Conservation (phyloP, 1,139 yeast species). For the Arxiozyma bovina region DNA sequence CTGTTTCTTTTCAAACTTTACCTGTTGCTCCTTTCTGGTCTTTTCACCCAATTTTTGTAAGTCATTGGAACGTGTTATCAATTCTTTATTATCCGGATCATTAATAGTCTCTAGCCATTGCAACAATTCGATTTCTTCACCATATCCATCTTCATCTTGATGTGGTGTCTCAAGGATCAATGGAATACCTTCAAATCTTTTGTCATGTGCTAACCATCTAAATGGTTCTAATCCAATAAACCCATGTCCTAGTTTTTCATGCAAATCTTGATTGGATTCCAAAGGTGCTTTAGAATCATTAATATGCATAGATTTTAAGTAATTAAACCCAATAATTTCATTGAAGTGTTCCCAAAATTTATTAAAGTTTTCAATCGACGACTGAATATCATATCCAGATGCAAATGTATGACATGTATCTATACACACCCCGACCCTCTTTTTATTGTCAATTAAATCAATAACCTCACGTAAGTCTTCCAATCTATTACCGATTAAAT, state of each 20-base stretch:
- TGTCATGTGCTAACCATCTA: slow-evolving; percentile 49
- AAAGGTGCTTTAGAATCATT: slow-evolving; percentile 94
- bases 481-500: slow-evolving; percentile 72
- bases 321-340: slow-evolving; percentile 59
- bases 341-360: slow-evolving; percentile 73
- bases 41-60: slow-evolving; percentile 49
- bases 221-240: slow-evolving; percentile 82
- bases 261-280: slow-evolving; percentile 84
- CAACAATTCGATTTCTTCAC: slow-evolving; percentile 65
- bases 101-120: slow-evolving; percentile 36
- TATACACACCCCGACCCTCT: slow-evolving; percentile 83
- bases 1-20: slow-evolving; percentile 30
- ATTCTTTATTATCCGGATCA: slow-evolving; percentile 48
- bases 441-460: slow-evolving; percentile 63
- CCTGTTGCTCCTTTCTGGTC: slow-evolving; percentile 42
- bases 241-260: slow-evolving; percentile 83
- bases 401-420: slow-evolving; percentile 96
- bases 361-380: slow-evolving; percentile 46
- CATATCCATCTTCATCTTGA: slow-evolving; percentile 58
- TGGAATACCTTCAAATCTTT: slow-evolving; percentile 57
- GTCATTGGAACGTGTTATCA: slow-evolving; percentile 39
- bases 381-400: slow-evolving; percentile 77
- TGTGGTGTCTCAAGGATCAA: slow-evolving; percentile 82
- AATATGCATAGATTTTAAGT: slow-evolving; percentile 71
- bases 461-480: slow-evolving; percentile 73